Base-by-base conservation (phyloP, 371 early-diverging fungal genomes). In the Mortierella sp. region DNA sequence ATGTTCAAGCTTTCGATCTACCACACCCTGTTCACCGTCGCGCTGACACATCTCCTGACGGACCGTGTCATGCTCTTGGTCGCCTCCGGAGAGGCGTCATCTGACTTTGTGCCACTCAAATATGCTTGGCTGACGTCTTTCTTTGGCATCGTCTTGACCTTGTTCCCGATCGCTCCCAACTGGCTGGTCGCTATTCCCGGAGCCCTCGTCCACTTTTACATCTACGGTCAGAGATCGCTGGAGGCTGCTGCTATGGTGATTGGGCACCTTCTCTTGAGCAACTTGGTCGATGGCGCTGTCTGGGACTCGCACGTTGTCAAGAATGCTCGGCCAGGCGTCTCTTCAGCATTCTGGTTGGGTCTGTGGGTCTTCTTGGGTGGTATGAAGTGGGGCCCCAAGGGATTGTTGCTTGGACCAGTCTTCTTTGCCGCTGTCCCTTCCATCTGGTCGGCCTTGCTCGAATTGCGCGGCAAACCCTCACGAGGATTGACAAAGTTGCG, bases 261-360 rank as follows among this genome's bases (percentile, higher is more conserved):
- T 3, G 83, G 78, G 9, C 83, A 82, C 61, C 19, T 77, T 9
- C 22, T 72, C 4, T 34, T 82, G 52, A n/a, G 76, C 9, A 48
- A 53, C 9, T 43, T 82, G 43, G 75, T 82, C n/a, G 83, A 82
- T 61, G 83, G 83, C 13, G 66, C 78, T 34, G 73, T 82, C 19
- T 82, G 83, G 83, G 83, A 82, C 63, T 71, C 83, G 22, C 83
- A 82, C 47, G 83, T 82, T 14, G 76, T 82, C 73, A 74, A 69
- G 73, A 71, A 22, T 52, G 78, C 79, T 19, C 78, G 75, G 6
- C 83, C 83, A 4, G 71, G 78, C 4, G 78, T 78, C 14, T 82
- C 83, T 0, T 77, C 83, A 7, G 83, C 83, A 13, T 82, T 82
- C 66, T 82, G 83, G 83, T 70, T 82, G n/a, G 83, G 83, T 13